Percentiles rank a stretch among this genome's conserved stretches.
Conservation (phyloP, 2,329 filamentous ascomycete species). For the Penicillium brevicompactum region DNA sequence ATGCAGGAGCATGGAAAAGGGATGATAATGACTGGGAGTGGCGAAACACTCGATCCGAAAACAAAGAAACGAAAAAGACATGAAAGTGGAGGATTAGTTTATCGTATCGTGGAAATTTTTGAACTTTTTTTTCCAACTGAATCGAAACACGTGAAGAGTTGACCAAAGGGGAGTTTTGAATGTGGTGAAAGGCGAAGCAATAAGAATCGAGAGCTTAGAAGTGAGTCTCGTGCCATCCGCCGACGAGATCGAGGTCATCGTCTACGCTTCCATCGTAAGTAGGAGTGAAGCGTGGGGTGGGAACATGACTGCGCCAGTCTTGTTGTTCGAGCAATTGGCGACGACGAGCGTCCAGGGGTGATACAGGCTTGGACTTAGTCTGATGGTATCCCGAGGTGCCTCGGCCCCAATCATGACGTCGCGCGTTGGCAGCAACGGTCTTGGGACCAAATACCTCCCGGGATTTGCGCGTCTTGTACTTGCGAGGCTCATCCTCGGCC, state of each 20-base stretch:
- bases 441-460: slow-evolving; percentile 55
- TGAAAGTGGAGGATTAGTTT: slow-evolving; percentile 25
- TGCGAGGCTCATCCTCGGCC: slow-evolving; percentile 58
- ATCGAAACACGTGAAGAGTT: slow-evolving; percentile 19
- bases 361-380: slow-evolving; percentile 38
- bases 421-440: slow-evolving; percentile 46
- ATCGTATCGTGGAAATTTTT: slow-evolving; percentile 27
- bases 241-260: slow-evolving; percentile 90
- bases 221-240: slow-evolving; percentile 77
- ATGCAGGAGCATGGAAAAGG: background rate
- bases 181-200: slow-evolving; percentile 15
- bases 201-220: slow-evolving; percentile 46
- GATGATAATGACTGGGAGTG: slow-evolving; percentile 10
- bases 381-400: slow-evolving; percentile 42
- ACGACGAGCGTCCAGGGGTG: slow-evolving; percentile 29
- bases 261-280: slow-evolving; percentile 58
- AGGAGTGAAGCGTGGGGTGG: slow-evolving; percentile 35
- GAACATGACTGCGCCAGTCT: slow-evolving; percentile 49
- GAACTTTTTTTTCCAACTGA: slow-evolving; percentile 28
- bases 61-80: slow-evolving; percentile 18
- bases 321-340: slow-evolving; percentile 46
- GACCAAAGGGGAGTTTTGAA: slow-evolving; percentile 11
- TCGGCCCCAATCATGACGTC: slow-evolving; percentile 47
- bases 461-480: slow-evolving; percentile 59
- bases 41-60: slow-evolving; percentile 18